phyloP scores from a whole-genome alignment of 495 filamentous ascomycete species.

The Glonium stellatum region DNA sequence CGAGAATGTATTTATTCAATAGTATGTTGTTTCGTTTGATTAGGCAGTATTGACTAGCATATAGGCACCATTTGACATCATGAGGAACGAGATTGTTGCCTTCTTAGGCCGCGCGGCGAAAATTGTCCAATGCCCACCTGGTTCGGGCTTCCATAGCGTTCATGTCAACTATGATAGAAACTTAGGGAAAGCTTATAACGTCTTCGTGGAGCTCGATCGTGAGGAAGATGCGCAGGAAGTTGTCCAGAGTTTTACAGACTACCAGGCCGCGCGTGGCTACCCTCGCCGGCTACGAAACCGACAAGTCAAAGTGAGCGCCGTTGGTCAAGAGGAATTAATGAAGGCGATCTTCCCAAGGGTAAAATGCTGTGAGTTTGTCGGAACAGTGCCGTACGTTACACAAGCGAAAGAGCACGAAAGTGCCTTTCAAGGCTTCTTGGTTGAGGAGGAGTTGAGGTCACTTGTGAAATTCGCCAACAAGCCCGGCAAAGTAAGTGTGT shows the following conservation, averaged over 20 bases:
- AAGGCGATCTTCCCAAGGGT: background rate
- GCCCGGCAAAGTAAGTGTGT: background rate
- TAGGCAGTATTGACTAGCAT: background rate
- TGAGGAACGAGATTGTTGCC: constrained; percentile 3
- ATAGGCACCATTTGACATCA: constrained; percentile 3
- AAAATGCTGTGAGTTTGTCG: background rate
- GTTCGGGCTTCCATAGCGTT: background rate
- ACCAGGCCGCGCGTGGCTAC: background rate
- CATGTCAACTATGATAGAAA: background rate
- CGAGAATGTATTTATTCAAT: constrained; percentile 2
- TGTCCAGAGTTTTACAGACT: background rate
- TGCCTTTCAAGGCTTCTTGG: background rate
- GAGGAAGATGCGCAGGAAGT: background rate
- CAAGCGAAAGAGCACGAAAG: background rate
- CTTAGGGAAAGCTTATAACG: background rate
- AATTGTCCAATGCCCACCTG: background rate
- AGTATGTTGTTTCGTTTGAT: background rate
- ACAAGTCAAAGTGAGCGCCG: background rate
- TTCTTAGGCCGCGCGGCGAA: background rate
- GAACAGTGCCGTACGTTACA: background rate
- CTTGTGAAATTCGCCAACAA: background rate
- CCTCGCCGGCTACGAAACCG: background rate
- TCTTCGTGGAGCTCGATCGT: background rate
- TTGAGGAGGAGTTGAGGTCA: background rate
- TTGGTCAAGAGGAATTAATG: background rate